A percentile compares a stretch with the other conserved stretches of the same genome.
Conservation (phyloP, 495 filamentous ascomycete genomes). For the Thozetella sp. region DNA sequence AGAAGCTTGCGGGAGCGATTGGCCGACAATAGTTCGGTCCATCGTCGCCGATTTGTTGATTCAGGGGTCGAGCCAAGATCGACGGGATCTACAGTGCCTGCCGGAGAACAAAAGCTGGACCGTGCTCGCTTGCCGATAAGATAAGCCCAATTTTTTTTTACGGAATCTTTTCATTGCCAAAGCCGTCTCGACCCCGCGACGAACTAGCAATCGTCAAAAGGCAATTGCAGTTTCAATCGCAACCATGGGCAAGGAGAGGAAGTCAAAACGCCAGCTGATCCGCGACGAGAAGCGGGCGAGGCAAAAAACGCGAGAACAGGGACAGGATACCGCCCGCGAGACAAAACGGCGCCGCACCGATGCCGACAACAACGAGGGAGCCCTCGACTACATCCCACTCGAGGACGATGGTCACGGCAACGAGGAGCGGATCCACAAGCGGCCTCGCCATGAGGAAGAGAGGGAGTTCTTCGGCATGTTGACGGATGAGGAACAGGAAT, state of each 20-base stretch:
- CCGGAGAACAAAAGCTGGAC: no score
- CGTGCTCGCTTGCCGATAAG: no score
- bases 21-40: no score
- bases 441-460: constrained; percentile 17
- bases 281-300: constrained; percentile 48
- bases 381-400: constrained; percentile 25
- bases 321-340: constrained; percentile 24
- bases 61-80: no score
- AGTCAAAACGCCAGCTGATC: constrained; percentile 45
- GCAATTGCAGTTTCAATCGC: constrained; percentile 4
- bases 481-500: constrained; percentile 87
- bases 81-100: no score
- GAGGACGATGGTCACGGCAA: constrained; percentile 22
- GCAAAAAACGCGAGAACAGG: constrained; percentile 29
- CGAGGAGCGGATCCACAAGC: constrained; percentile 9
- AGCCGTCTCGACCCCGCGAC: constrained; percentile 2
- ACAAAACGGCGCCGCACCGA: constrained; percentile 39
- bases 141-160: neutral
- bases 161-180: neutral
- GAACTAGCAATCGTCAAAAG: neutral
- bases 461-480: constrained; percentile 86
- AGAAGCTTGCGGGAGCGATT: no score
- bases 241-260: constrained; percentile 30
- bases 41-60: no score
- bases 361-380: constrained; percentile 14